Evolutionary conservation across 1,284 basidiomycete species (phyloP), one percentile per base, ranked within the genome.

Genomic region (Cutaneotrichosporon daszewskae): DNA sequence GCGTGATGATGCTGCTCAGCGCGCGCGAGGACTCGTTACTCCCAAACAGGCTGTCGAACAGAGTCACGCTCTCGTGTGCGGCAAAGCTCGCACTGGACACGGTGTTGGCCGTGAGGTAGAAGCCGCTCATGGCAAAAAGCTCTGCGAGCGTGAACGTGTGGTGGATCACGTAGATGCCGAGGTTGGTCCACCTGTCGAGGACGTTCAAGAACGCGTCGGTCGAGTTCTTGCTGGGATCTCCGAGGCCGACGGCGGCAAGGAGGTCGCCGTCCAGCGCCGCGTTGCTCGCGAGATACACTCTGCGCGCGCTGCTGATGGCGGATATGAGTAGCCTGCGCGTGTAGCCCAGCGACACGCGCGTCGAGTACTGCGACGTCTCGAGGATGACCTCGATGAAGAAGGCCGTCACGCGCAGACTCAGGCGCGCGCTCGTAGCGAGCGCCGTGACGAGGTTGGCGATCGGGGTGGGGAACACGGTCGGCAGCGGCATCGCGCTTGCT

Each of bases 121-220:
- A 74, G 5, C 73, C 70, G 22, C 72, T 69, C 72, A 76, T 74
- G 33, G 74, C 59, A 49, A 77, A 75, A 22, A 77, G 68, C 49
- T 77, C 76, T 17, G 73, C 72, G 32, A 77, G 61, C 11, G 75
- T 75, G 52, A 76, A 74, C 2, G 72, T 69, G 53, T 75, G 74
- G 45, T 75, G 74, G 14, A 73, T 69, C 38, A 76, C 44, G 49
- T 76, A 76, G 48, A 76, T 71, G n/a, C 75, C 75, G 2, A 75
- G 60, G 40, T 74, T 74, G n/a, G 75, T 76, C 53, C 75, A 76
- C 38, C 69, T 66, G 56, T 76, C 74, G 27, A 76, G 62, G 3
- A 75, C 58, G 36, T 66, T 56, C 18, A 75, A 52, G 55, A 73
- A 75, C 19, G 58, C 54, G 26, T 69, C 66, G 3, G 50, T 51